A percentile compares a stretch with the other conserved stretches of the same genome.
Conservation (phyloP, 169 alveolate species). For the Cryptosporidium sp. region DNA sequence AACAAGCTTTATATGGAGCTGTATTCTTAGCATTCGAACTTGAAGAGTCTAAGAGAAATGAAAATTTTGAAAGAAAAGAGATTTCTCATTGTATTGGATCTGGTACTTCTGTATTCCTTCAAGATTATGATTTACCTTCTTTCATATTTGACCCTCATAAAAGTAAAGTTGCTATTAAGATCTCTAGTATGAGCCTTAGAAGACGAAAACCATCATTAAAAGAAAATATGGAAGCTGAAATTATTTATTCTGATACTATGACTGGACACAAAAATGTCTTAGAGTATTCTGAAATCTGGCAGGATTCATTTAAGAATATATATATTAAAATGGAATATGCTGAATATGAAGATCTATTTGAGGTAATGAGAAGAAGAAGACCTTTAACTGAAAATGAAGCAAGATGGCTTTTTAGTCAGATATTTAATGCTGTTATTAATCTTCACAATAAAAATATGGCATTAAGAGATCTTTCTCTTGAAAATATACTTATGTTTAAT, state of each 20-base stretch:
- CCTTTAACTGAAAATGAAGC: slow-evolving; percentile 80
- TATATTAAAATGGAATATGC: slow-evolving; percentile 81
- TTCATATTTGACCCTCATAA: slow-evolving; percentile 13
- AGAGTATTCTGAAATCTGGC: slow-evolving; percentile 72
- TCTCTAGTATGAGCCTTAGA: slow-evolving; percentile 54
- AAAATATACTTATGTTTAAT: slow-evolving; percentile 81
- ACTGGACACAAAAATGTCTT: slow-evolving; percentile 52
- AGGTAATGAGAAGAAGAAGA: slow-evolving; percentile 79
- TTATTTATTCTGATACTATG: slow-evolving; percentile 29
- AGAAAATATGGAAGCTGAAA: slow-evolving; percentile 66
- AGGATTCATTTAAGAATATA: slow-evolving; percentile 57
- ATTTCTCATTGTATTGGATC: background rate
- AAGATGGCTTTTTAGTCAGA: slow-evolving; percentile 79
- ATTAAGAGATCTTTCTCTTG: slow-evolving; percentile 80
- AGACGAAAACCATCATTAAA: slow-evolving; percentile 58
- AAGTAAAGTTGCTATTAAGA: slow-evolving; percentile 37
- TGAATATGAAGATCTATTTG: slow-evolving; percentile 80
- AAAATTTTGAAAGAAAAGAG: background rate
- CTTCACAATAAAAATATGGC: slow-evolving; percentile 79
- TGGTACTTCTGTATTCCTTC: background rate
- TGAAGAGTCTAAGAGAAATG: background rate
- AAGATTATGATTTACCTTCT: background rate
- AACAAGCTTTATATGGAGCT: slow-evolving; percentile 71
- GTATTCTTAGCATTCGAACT: slow-evolving; percentile 60
- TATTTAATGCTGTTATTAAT: slow-evolving; percentile 75